Base-by-base conservation (phyloP, 1,139 yeast genomes). In the Kurtzmaniella quercitrusa region DNA sequence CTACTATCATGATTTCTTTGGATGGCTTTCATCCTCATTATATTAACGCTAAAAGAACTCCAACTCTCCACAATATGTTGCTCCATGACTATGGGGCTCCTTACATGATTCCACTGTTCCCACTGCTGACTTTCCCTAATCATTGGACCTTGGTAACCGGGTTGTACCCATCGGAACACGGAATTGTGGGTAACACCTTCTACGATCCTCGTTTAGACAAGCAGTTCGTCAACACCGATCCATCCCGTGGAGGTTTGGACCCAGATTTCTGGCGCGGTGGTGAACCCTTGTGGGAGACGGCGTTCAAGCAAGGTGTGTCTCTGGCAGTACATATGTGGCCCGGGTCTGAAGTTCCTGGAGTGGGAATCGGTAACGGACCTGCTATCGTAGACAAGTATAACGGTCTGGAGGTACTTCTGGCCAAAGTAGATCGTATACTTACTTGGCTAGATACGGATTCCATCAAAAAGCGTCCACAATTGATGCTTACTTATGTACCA, bases 321-420 rank as follows among this genome's bases (percentile, higher is more conserved):
- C 68, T 85, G 2, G 95, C 94, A 0, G 83, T 88, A n/a, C 96
- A 90, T 60, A 89, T 90, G 96, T 90, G 95, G 95, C 96, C 97
- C 0, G 96, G 96, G 1, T 82, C 90, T 48, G 95, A 88, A 54
- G 94, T 84, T 3, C 75, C 72, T 43, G 70, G 79, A 2, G 52
- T 67, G 2, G 73, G 73, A 6, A 65, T 64, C 29, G 59, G 57
- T 46, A 67, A 63, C 48, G 71, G 68, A n/a, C 85, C 85, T 3
- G 52, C 68, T 45, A 73, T 70, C 42, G 79, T 80, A 33, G 93
- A 85, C 54, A 64, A 65, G 46, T 90, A 75, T 62, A 82, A 88
- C 54, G 81, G 79, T 2, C 64, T 80, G 2, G 95, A 87, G 59
- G 52, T 73, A 1, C 65, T 89, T 21, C 69, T 77, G 3, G 56